phyloP scores from a whole-genome alignment of 1,284 basidiomycete species.

The Ustanciosporium gigantosporum region DNA sequence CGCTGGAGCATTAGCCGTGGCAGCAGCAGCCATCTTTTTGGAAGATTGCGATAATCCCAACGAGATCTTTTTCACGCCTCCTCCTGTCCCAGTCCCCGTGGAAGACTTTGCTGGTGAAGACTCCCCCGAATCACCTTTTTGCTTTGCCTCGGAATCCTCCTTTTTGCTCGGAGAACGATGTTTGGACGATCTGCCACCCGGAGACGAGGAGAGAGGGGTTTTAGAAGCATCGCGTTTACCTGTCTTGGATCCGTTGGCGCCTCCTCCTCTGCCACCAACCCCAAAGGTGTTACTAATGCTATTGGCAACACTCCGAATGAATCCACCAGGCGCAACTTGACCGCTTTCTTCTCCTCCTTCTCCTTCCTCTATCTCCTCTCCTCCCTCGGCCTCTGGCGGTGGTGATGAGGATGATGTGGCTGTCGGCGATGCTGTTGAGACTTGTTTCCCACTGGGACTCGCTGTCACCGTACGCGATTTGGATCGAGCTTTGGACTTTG shows the following conservation, averaged over 20 bases:
- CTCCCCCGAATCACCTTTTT: too few relatives aligned
- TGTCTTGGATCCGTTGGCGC: constrained; percentile 9
- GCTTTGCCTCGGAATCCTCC: not conserved
- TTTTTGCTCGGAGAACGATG: not conserved
- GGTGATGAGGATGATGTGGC: not conserved
- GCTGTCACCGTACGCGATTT: not conserved
- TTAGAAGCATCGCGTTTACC: not conserved
- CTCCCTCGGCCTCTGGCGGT: too few relatives aligned
- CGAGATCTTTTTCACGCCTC: constrained; percentile 33
- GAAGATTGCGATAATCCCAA: constrained; percentile 24
- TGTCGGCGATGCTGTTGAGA: too few relatives aligned
- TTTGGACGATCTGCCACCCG: constrained; percentile 6
- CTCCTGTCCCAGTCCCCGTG: not conserved
- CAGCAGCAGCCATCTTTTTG: constrained; percentile 43
- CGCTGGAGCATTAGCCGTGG: too few relatives aligned
- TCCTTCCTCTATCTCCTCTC: not conserved
- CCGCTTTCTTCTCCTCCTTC: not conserved
- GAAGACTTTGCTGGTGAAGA: not conserved
- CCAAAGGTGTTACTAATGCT: constrained; percentile 31
- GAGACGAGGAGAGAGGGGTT: not conserved
- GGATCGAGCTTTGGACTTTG: too few relatives aligned
- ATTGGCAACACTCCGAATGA: constrained; percentile 35
- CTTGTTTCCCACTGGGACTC: too few relatives aligned
- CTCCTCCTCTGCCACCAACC: not conserved
- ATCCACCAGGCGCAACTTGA: constrained; percentile 17